phyloP scores from a whole-genome alignment of 2,329 filamentous ascomycete genomes.

The Fusarium sulawesiense region DNA sequence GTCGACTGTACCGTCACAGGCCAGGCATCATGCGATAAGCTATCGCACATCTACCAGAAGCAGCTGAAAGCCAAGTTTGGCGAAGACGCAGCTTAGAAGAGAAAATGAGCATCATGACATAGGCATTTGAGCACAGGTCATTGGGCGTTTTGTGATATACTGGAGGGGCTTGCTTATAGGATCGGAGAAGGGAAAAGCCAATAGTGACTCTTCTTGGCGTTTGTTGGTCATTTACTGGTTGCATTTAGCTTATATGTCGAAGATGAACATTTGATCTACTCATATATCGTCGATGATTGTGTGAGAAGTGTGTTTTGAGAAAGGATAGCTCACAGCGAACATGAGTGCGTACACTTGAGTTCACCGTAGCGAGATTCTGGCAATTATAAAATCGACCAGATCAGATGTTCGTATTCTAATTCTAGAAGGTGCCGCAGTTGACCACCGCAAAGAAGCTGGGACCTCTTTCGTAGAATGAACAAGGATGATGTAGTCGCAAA shows the following conservation, averaged over 20 bases:
- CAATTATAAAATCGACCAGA: not conserved
- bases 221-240: constrained; percentile 18
- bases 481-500: not conserved
- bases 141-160: constrained; percentile 36
- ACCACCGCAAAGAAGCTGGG: constrained; percentile 16
- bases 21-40: constrained; percentile 74
- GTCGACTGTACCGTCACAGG: constrained; percentile 73
- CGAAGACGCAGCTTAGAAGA: constrained; percentile 3
- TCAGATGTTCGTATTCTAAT: constrained; percentile 13
- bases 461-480: not conserved
- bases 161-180: constrained; percentile 7
- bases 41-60: constrained; percentile 68
- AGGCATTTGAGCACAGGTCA: constrained; percentile 24
- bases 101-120: constrained; percentile 26
- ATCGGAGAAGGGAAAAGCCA: constrained; percentile 17
- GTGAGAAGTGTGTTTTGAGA: not conserved
- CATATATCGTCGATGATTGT: not conserved
- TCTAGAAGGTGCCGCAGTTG: constrained; percentile 15
- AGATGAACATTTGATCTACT: constrained; percentile 2
- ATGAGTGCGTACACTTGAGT: constrained; percentile 8
- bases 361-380: constrained; percentile 1
- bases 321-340: not conserved
- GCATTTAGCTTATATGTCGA: constrained; percentile 19
- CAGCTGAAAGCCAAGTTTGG: constrained; percentile 59
- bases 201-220: constrained; percentile 28